Conservation (phyloP, 495 filamentous ascomycete genomes). For the Xylaria sp. region DNA sequence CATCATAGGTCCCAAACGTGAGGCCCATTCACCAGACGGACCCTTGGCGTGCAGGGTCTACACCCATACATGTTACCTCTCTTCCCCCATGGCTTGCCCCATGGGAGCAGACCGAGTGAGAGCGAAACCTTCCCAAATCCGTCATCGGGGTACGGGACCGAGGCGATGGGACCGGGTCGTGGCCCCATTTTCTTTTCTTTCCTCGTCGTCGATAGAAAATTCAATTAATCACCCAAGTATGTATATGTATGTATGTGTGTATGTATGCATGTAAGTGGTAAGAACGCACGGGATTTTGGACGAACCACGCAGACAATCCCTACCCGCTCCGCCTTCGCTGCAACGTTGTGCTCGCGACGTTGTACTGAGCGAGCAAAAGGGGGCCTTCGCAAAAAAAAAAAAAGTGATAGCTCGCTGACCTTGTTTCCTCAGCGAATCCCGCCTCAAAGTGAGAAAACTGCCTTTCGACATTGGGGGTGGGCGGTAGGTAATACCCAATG, state of each 20-base stretch:
- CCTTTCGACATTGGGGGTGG: neutral
- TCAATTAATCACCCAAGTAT: neutral
- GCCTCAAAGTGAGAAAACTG: neutral
- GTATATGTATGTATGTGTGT: no score
- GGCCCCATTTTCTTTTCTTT: neutral
- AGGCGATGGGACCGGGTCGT: neutral
- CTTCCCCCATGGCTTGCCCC: neutral
- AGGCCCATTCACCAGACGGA: neutral
- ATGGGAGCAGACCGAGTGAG: conserved; percentile 2
- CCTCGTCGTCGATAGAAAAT: neutral
- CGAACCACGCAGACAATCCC: neutral
- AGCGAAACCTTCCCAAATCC: neutral
- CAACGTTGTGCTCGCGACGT: conserved; percentile 5
- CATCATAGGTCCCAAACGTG: neutral
- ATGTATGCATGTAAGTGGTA: neutral
- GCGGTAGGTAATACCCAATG: conserved; percentile 8
- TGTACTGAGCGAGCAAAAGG: neutral
- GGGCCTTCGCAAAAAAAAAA: neutral
- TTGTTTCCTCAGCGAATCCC: neutral
- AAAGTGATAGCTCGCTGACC: conserved; percentile 11
- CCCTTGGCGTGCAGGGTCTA: conserved; percentile 9
- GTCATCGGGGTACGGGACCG: conserved; percentile 11
- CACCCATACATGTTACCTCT: no score
- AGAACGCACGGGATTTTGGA: conserved; percentile 14
- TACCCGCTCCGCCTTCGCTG: conserved; percentile 15